Base-by-base conservation (phyloP, 371 early-diverging fungal genomes). In the Rhizomucor pusillus region DNA sequence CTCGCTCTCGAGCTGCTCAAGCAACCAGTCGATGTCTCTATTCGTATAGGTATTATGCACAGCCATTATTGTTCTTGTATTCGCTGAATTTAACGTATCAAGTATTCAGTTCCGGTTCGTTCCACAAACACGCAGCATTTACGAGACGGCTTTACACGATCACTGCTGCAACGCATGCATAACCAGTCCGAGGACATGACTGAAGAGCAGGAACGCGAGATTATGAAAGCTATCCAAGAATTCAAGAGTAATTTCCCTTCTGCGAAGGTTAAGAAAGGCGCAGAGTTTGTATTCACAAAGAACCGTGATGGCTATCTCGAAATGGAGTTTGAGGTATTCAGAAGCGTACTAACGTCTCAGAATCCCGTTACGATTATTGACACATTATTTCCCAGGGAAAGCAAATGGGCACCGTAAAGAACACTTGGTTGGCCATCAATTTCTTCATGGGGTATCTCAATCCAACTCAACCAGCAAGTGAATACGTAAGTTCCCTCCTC, bases 111-210 rank as follows among this genome's bases (percentile, higher is more conserved):
- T 0, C 87, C 90, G 22, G 75, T 74, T 12, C 79, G 82, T 23
- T 62, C 70, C 40, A 86, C 90, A 3, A 81, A 81, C 50, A 85
- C 83, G 1, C 82, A 85, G 22, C 90, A 89, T 67, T 59, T 89
- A 37, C 81, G 90, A 5, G 88, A 89, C 59, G 88, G 90, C 0
- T 87, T 89, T 59, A 70, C 84, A 9, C 69, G 85, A 5, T 59
- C 76, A n/a, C 65, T 89, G 50, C 61, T 77, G 45, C 75, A 59
- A 36, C 78, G 73, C 39, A 76, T 73, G 78, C 71, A 62, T 9
- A 65, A 66, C 7, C 71, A 77, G 44, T 49, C 60, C 3, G 56
- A 62, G 14, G 61, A 63, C 20, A 35, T 75, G 47, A 56, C 65
- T 0, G 81, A 79, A 54, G 77, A 75, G 1, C 62, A 73, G 36